phyloP scores from a whole-genome alignment of 2,329 filamentous ascomycete genomes.

The Sphaerulina populicola region DNA sequence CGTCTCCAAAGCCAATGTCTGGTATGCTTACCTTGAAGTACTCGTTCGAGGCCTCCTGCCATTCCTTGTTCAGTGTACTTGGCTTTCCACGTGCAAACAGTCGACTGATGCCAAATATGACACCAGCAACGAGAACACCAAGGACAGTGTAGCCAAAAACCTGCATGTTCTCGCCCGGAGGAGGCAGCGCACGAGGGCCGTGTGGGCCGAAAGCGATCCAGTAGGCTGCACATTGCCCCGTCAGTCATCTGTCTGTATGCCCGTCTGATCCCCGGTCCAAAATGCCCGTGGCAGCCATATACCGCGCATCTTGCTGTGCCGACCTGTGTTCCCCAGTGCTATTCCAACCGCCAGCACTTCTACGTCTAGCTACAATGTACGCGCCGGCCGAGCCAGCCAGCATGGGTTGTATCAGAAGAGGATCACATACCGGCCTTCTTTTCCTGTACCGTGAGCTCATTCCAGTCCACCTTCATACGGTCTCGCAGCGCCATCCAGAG shows the following conservation, averaged over 20 bases:
- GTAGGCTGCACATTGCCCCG: slow-evolving; percentile 58
- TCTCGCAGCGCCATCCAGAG: slow-evolving; percentile 97
- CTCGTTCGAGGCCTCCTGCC: slow-evolving; percentile 91
- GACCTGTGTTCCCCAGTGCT: slow-evolving; percentile 4
- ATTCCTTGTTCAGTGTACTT: slow-evolving; percentile 90
- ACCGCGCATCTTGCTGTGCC: not conserved
- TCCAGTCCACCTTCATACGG: slow-evolving; percentile 97
- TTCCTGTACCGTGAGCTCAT: slow-evolving; percentile 88
- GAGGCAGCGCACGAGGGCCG: slow-evolving; percentile 74
- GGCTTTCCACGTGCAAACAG: slow-evolving; percentile 64
- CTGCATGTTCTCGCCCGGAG: slow-evolving; percentile 76
- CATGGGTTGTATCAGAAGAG: not conserved
- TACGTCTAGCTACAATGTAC: not conserved
- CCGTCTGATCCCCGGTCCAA: not conserved
- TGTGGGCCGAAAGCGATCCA: slow-evolving; percentile 98
- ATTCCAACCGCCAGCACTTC: not conserved
- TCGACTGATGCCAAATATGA: slow-evolving; percentile 65
- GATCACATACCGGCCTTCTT: slow-evolving; percentile 73
- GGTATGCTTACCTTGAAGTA: slow-evolving; percentile 67
- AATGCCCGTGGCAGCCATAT: slow-evolving; percentile 3
- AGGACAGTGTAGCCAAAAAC: slow-evolving; percentile 64
- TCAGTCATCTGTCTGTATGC: slow-evolving; percentile 16
- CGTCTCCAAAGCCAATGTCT: not conserved
- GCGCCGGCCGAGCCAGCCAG: not conserved
- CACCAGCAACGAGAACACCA: slow-evolving; percentile 58